Evolutionary conservation across 208 protist species (phyloP).

Genomic region (Leishmania tarentolae): DNA sequence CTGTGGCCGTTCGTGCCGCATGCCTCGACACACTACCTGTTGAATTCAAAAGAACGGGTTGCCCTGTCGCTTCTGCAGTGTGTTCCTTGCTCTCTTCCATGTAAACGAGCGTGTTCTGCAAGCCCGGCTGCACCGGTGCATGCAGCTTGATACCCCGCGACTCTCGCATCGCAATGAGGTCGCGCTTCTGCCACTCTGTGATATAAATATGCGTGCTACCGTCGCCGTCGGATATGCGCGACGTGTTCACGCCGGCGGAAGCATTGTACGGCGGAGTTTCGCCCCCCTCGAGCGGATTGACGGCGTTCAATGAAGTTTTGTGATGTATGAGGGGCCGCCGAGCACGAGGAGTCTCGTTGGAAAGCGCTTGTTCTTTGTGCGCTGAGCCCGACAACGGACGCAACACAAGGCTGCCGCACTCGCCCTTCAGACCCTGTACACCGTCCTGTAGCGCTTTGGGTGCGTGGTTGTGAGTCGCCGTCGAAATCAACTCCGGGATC

Average conservation of each 20-base stretch:
- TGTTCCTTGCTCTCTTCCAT: slow-evolving; percentile 21
- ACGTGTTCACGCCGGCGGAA: not conserved
- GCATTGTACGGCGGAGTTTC: not conserved
- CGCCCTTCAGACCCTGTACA: not conserved
- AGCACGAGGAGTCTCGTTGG: not conserved
- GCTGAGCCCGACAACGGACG: not conserved
- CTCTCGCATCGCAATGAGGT: slow-evolving; percentile 6
- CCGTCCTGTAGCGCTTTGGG: not conserved
- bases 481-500: not conserved
- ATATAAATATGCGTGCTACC: not conserved
- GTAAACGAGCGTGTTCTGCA: slow-evolving; percentile 11
- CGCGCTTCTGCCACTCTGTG: slow-evolving; percentile 8
- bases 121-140: slow-evolving; percentile 2
- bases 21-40: not conserved
- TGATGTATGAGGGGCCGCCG: not conserved
- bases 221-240: not conserved
- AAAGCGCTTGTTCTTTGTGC: not conserved
- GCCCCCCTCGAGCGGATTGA: not conserved
- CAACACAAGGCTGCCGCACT: not conserved
- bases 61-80: not conserved
- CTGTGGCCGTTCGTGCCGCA: not conserved
- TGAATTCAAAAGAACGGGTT: not conserved
- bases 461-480: not conserved
- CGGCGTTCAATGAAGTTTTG: not conserved
- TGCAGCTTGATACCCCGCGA: slow-evolving; percentile 8